Evolutionary conservation across 2,329 filamentous ascomycete species (phyloP), one percentile per base, ranked within the genome.

Genomic region (Claviceps citrina): DNA sequence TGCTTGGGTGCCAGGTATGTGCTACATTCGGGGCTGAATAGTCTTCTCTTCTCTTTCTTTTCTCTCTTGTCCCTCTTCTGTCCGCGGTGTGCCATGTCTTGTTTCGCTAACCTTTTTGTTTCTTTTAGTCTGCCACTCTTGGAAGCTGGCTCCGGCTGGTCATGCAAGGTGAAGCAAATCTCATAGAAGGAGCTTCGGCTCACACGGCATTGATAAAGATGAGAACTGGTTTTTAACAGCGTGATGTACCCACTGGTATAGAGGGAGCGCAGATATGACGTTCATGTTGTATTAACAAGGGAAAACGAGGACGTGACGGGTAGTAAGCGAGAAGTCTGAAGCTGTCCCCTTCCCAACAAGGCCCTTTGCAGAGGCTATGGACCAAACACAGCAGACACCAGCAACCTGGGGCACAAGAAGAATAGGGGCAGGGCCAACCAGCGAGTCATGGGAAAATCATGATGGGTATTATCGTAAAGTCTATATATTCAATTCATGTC

Each of bases 1-100:
- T 96, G 89, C 65, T 70, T 98, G 55, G 91, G 91, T 60, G 91
- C 91, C 48, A 94, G 85, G 84, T 91, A 68, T 66, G 79, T 55
- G 19, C 22, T 24, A 8, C 22, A 24, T 24, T 8, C 22, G 22
- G 5, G 22, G 22, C 8, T 20, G n/a, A n/a, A n/a, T n/a, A n/a
- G n/a, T n/a, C 27, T 33, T 36, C 39, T 25, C n/a, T 12, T 34
- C 31, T 32, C 25, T 6, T 18, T 39, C 18, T 19, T 31, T 35
- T 40, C 18, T n/a, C 6, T 32, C 27, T 35, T 25, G 3, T 16
- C 16, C n/a, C 12, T 15, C 15, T 26, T 9, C 13, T 5, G 9
- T 5, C 4, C 19, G 15, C 3, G 16, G 35, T 13, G 16, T 31
- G 34, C n/a, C n/a, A 36, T 30, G 13, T 15, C n/a, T 13, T 10